phyloP scores from a whole-genome alignment of 2,329 filamentous ascomycete genomes.

The Exophiala sp. region DNA sequence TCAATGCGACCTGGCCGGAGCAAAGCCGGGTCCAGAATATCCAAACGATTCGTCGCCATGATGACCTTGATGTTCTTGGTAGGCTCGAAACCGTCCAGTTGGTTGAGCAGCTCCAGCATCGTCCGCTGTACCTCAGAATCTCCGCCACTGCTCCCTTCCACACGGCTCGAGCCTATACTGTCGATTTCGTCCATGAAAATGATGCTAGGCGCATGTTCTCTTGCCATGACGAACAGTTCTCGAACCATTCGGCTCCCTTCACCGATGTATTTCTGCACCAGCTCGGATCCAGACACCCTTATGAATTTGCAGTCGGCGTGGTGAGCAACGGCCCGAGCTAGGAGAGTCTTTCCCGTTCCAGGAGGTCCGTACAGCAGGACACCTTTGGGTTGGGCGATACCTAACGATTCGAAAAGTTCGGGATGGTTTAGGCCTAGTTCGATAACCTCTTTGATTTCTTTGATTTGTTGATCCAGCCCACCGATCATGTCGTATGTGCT shows the following conservation, averaged over 20 bases:
- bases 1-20: conserved; percentile 96
- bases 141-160: conserved; percentile 89
- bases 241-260: conserved; percentile 98
- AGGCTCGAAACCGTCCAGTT: conserved; percentile 96
- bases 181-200: conserved; percentile 99
- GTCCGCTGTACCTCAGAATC: conserved; percentile 98
- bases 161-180: conserved; percentile 93
- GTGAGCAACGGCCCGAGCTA: conserved; percentile 92
- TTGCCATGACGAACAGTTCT: conserved; percentile 97
- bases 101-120: conserved; percentile 96
- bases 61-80: conserved; percentile 99
- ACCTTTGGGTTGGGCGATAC: conserved; percentile 96
- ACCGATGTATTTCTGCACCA: conserved; percentile 99
- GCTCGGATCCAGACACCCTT: conserved; percentile 86
- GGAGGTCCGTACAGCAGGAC: conserved; percentile 94
- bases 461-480: conserved; percentile 97
- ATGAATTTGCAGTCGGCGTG: conserved; percentile 99
- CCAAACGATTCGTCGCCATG: conserved; percentile 97
- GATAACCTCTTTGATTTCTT: conserved; percentile 99
- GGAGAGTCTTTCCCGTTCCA: conserved; percentile 91
- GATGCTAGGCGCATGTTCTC: conserved; percentile 95
- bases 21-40: conserved; percentile 92
- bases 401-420: conserved; percentile 97
- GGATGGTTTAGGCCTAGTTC: conserved; percentile 97
- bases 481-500: conserved; percentile 99